A percentile compares a stretch with the other conserved stretches of the same genome.
These are phyloP conservation scores for Botrytis galanthina DNA, from an alignment of 2,329 filamentous ascomycete species.

Conservation along the genomic window DNA sequence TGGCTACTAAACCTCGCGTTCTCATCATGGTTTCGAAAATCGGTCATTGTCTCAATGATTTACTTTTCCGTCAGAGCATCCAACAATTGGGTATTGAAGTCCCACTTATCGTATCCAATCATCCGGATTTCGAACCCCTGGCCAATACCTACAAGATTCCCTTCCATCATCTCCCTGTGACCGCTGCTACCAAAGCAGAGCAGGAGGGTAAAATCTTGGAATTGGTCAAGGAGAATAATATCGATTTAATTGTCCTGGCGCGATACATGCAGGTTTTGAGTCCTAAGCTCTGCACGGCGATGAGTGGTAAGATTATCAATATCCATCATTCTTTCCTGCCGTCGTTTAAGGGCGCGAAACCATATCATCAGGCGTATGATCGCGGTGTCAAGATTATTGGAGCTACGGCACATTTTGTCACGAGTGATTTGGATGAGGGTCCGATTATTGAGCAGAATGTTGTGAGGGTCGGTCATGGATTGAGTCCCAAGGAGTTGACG, in stretches of 20 bases:
- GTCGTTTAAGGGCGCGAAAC: conserved; percentile 83
- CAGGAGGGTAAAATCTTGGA: conserved; percentile 72
- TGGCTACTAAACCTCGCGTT: conserved; percentile 68
- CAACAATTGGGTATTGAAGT: conserved; percentile 71
- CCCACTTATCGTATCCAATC: conserved; percentile 78
- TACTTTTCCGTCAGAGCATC: conserved; percentile 75
- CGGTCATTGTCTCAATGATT: conserved; percentile 80
- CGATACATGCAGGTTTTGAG: conserved; percentile 87
- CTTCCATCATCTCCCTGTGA: conserved; percentile 80
- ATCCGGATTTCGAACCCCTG: conserved; percentile 68
- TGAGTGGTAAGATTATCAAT: conserved; percentile 88
- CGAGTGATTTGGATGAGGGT: conserved; percentile 79
- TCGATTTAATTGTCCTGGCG: conserved; percentile 78
- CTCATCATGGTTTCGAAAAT: conserved; percentile 91
- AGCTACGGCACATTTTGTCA: conserved; percentile 83
- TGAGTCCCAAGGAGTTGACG: conserved; percentile 73
- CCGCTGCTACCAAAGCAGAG: conserved; percentile 69
- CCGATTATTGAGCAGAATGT: conserved; percentile 87
- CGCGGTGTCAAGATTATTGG: conserved; percentile 87
- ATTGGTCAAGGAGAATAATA: conserved; percentile 63
- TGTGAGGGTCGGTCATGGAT: conserved; percentile 70
- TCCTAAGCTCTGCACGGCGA: conserved; percentile 69
- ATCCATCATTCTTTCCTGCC: conserved; percentile 88
- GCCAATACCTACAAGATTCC: conserved; percentile 72
- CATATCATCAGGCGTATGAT: conserved; percentile 85